These are phyloP conservation scores for Salicornia ramosissima DNA, from an alignment of 148 eudicot genomes.

Conservation along the genomic window DNA sequence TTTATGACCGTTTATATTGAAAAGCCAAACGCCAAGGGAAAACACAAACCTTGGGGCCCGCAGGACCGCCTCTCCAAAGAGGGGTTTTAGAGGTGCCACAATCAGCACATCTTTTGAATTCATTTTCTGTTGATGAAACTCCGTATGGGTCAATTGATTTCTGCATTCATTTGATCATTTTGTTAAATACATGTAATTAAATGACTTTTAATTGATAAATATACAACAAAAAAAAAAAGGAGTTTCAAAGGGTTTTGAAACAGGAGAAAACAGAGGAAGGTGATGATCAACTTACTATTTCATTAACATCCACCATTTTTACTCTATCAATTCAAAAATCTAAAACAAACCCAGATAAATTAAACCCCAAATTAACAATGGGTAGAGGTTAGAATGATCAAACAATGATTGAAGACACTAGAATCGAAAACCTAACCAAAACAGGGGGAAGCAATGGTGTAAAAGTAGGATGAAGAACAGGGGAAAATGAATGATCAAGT, in stretches of 20 bases:
- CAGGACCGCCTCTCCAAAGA: conserved; percentile 94
- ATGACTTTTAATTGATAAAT: too few species aligned
- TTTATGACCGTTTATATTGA: too few species aligned
- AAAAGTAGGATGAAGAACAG: neutral
- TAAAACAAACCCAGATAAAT: conserved; percentile 32
- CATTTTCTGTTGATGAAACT: conserved; percentile 37
- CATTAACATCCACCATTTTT: conserved; percentile 61
- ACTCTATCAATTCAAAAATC: conserved; percentile 15
- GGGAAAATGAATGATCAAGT: neutral
- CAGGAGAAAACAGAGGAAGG: conserved; percentile 12
- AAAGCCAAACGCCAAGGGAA: too few species aligned
- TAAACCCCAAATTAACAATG: neutral
- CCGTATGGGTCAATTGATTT: conserved; percentile 43
- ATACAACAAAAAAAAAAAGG: too few species aligned
- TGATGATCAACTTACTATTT: conserved; percentile 72
- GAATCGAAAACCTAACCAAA: conserved; percentile 8
- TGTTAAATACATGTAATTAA: too few species aligned
- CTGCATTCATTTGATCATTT: conserved; percentile 25
- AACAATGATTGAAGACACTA: too few species aligned
- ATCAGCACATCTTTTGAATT: conserved; percentile 67
- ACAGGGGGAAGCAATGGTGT: neutral
- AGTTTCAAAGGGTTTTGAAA: too few species aligned
- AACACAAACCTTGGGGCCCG: conserved; percentile 77
- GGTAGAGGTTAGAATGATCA: conserved; percentile 21
- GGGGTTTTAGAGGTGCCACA: conserved; percentile 97